Evolutionary conservation across 108 stramenopile genomes (phyloP), one percentile per base, ranked within the genome.

Genomic region (Mayamaea pseudoterrestris): DNA sequence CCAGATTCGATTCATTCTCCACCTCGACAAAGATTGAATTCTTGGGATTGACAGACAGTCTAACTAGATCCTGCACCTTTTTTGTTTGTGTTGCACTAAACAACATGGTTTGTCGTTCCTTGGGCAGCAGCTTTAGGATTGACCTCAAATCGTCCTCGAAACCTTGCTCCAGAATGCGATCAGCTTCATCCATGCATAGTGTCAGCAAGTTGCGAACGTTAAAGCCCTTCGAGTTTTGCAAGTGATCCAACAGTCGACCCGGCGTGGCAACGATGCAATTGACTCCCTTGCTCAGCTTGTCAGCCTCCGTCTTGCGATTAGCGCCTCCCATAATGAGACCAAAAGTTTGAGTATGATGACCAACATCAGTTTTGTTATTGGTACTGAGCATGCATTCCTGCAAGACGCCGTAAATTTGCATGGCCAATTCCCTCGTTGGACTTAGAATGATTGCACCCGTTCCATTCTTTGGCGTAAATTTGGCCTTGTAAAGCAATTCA

Each of bases 61-160:
- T 72, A 25, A 93, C 94, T 49, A 98, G 61, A 73, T 98, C 97
- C 57, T 96, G 93, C 29, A 98, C 94, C 59, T 96, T 90, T 57
- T 95, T 90, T 8, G 98, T 99, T 65, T 99, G 95, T 26, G 98
- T 99, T 4, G 98, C 98, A 27, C 83, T 87, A 61, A 99, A 99
- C 1, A 99, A 78, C 83, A 97, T 94, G 29, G 96, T 99, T 68
- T 99, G 98, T 27, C 98, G 76, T 64, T 91, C 80, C 58, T 85
- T 92, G 39, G 96, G 98, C 26, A 99, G 67, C 17, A 80, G 48
- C 47, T 92, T 93, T 50, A 99, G 90, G 52, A 99, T 99, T 13
- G 83, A 72, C 20, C 94, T 76, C 51, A 99, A 78, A 60, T 99
- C 98, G 57, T 99, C 98, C 51, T 99, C 98, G 59, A 99, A 99